Conservation (phyloP, 495 filamentous ascomycete genomes). For the Aspergillus asperescens region DNA sequence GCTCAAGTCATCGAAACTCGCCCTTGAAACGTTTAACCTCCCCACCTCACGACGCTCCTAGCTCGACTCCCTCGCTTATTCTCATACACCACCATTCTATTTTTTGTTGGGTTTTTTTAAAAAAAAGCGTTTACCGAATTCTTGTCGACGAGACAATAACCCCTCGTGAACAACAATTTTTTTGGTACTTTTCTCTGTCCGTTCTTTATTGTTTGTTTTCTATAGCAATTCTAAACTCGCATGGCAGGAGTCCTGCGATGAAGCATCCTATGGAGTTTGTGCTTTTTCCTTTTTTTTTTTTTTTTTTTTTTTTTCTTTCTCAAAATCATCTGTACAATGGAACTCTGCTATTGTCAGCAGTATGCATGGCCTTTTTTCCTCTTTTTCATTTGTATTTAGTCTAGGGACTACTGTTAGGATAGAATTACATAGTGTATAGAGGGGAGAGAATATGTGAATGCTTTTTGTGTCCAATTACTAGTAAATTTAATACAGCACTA, state of each 20-base stretch:
- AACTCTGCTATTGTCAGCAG: not conserved
- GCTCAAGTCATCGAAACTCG: not conserved
- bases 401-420: conserved; percentile 6
- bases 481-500: not conserved
- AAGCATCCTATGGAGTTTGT: conserved; percentile 25
- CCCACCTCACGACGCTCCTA: not conserved
- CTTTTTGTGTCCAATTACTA: not conserved
- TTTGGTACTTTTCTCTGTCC: conserved; percentile 10
- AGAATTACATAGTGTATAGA: conserved; percentile 15
- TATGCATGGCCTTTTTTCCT: not conserved
- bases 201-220: no score
- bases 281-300: conserved; percentile 11
- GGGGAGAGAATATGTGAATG: not conserved
- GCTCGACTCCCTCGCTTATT: not conserved
- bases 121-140: conserved; percentile 18
- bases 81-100: not conserved
- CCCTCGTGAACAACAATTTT: not conserved
- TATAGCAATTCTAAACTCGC: conserved; percentile 21
- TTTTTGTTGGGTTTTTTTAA: conserved; percentile 18
- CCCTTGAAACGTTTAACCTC: not conserved
- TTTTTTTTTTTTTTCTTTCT: conserved; percentile 11
- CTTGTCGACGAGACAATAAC: not conserved
- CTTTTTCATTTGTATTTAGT: conserved; percentile 9
- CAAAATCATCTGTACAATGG: conserved; percentile 13
- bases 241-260: conserved; percentile 36